Evolutionary conservation across 371 early-diverging fungal genomes (phyloP), one percentile per base, ranked within the genome.

Genomic region (Apophysomyces elegans): DNA sequence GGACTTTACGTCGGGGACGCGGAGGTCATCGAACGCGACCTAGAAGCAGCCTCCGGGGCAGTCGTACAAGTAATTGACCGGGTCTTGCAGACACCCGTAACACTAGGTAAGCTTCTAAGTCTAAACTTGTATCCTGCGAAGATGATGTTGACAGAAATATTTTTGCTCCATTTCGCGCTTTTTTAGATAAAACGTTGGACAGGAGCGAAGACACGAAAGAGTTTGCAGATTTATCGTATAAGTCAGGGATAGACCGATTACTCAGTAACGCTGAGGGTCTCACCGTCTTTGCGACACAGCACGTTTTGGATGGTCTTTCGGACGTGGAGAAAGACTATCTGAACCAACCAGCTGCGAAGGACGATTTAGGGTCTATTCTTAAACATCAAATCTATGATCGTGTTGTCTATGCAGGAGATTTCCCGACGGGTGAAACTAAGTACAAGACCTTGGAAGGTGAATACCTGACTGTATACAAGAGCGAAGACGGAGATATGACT

Each of bases 251-350:
- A 26, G 70, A 68, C 26, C 37, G 32, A 1, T 41, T 77, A 6
- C 69, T 82, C 12, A 67, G 60, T 16, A 47, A 70, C n/a, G 78
- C 73, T 35, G 70, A 59, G 1, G 78, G 78, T 38, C 78, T 72
- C 69, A 82, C 83, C 11, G 65, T 82, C 2, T 82, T 82, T 66
- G 80, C 76, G 2, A 80, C 80, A 0, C 59, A 69, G 14, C 57
- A 56, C 5, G 67, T 74, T 2, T 63, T 79, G 37, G 71, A 67
- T 38, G 74, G 69, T 38, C 65, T 82, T 7, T 65, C 61, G 18
- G 66, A 65, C 18, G 63, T 72, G 12, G 75, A 79, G 46, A 63
- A 74, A 39, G 69, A 58, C 8, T 82, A 82, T 35, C 62, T 82
- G 32, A 65, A 65, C 14, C 76, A 76, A 26, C 57, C 64, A 0